phyloP scores from a whole-genome alignment of 768 basidiomycete species.

The Pleurotus djamor region DNA sequence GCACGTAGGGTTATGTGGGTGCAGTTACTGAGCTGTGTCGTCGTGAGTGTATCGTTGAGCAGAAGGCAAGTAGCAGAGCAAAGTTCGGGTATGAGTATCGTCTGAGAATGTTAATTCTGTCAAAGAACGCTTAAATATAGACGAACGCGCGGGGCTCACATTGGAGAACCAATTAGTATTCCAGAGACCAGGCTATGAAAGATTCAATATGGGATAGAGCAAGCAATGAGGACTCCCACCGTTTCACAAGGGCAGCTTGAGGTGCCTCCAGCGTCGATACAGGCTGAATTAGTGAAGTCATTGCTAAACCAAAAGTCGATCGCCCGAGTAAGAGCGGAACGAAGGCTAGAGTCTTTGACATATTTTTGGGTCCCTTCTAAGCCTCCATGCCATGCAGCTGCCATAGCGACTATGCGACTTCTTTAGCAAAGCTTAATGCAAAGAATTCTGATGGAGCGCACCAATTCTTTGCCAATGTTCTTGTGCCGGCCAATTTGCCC shows the following conservation, averaged over 20 bases:
- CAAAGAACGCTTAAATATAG: no score
- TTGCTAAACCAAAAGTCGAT: slow-evolving; percentile 66
- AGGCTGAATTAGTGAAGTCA: slow-evolving; percentile 52
- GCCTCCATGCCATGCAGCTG: slow-evolving; percentile 58
- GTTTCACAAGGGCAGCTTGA: slow-evolving; percentile 53
- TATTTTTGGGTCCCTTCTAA: slow-evolving; percentile 36
- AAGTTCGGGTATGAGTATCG: slow-evolving; percentile 59
- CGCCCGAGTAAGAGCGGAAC: slow-evolving; percentile 40
- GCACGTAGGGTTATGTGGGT: slow-evolving; percentile 47
- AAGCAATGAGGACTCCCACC: slow-evolving; percentile 1
- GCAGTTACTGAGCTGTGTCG: slow-evolving; percentile 41
- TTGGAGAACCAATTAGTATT: slow-evolving; percentile 70
- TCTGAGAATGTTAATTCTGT: no score
- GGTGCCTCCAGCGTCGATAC: slow-evolving; percentile 54
- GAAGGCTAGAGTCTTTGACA: slow-evolving; percentile 35
- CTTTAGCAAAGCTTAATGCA: neutral
- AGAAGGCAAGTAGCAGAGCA: slow-evolving; percentile 58
- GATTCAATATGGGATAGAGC: neutral
- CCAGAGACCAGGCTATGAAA: slow-evolving; percentile 28
- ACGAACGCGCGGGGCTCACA: slow-evolving; percentile 26
- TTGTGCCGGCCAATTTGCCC: slow-evolving; percentile 72
- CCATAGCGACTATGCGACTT: slow-evolving; percentile 40
- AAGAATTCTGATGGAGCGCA: slow-evolving; percentile 21
- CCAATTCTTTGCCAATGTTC: slow-evolving; percentile 55
- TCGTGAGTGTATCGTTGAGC: slow-evolving; percentile 43